Base-by-base conservation (phyloP, 2,329 filamentous ascomycete species). In the Zarea fungicola region DNA sequence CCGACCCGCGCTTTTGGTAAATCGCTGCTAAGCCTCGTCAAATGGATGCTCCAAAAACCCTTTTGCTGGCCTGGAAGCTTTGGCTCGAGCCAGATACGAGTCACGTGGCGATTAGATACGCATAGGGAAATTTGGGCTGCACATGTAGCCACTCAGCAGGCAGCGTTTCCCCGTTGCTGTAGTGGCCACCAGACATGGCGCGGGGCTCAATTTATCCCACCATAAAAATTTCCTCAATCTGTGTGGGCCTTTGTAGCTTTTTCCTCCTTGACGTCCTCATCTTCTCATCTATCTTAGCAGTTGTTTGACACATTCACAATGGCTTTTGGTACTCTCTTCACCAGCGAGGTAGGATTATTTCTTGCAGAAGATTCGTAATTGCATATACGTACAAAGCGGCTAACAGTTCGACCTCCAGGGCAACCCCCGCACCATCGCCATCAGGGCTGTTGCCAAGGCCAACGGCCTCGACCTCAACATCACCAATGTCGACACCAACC, bases 301-400 rank as follows among this genome's bases (percentile, higher is more conserved):
- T 53, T 55, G 53, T 56, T 48, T 46, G 51, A 56, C 56, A 58
- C 63, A 66, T 65, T 69, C 77, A 89, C 81, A 72, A 95, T 95
- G 87, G 80, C 88, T 69, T 97, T 99, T 82, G 93, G 93, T 77
- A 99, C 95, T 80, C 83, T 99, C 67, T 97, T 93, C 83, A 87
- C 86, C 70, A 83, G 81, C 72, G 70, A 81, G 76, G 92, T 95
- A 84, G 62, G 71, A 43, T 52, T 18, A 47, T 8, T n/a, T n/a
- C n/a, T n/a, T n/a, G n/a, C n/a, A n/a, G n/a, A n/a, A n/a, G n/a
- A n/a, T n/a, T n/a, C n/a, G n/a, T n/a, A n/a, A n/a, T n/a, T n/a
- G n/a, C n/a, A n/a, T n/a, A n/a, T n/a, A n/a, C n/a, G n/a, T n/a
- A n/a, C n/a, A n/a, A 52, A 47, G 62, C 76, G 65, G 57, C 60